phyloP scores from a whole-genome alignment of 1,284 basidiomycete genomes.

The Apiotrichum montevideense region DNA sequence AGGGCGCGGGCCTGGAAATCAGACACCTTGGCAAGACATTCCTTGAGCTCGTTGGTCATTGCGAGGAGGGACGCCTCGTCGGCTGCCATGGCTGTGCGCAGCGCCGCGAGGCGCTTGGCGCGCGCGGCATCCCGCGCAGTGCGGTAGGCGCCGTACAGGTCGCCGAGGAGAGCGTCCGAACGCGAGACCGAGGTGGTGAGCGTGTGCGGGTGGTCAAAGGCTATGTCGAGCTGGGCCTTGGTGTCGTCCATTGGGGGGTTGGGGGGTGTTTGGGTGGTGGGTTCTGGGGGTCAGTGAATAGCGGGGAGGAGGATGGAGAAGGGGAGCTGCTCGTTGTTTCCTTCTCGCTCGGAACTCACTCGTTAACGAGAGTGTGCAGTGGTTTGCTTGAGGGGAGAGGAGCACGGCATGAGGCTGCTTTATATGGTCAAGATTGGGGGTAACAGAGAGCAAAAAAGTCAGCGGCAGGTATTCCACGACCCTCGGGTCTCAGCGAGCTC shows the following conservation, averaged over 20 bases:
- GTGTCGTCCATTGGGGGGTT: conserved; percentile 4
- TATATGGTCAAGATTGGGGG: background rate
- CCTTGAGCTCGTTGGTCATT: background rate
- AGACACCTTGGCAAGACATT: background rate
- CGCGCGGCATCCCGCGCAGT: conserved; percentile 2
- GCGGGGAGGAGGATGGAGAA: too few species aligned
- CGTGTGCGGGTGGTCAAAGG: conserved; percentile 1
- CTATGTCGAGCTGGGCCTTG: conserved; percentile 2
- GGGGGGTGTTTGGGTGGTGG: background rate
- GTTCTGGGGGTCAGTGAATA: background rate
- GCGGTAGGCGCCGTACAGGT: conserved; percentile 2
- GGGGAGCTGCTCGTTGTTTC: background rate
- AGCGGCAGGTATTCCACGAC: too few species aligned
- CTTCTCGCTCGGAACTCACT: background rate
- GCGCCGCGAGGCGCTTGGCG: background rate
- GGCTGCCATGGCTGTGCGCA: background rate
- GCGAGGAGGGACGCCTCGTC: background rate
- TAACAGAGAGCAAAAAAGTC: background rate
- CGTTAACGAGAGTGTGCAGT: background rate
- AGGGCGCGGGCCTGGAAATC: conserved; percentile 3
- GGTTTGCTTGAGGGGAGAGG: background rate
- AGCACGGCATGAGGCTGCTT: background rate
- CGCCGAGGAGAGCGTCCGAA: conserved; percentile 3
- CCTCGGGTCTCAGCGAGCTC: too few species aligned
- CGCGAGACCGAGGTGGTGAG: conserved; percentile 3